These are phyloP conservation scores for Cytidiella melzeri DNA, from an alignment of 768 basidiomycete species.

Conservation along the genomic window DNA sequence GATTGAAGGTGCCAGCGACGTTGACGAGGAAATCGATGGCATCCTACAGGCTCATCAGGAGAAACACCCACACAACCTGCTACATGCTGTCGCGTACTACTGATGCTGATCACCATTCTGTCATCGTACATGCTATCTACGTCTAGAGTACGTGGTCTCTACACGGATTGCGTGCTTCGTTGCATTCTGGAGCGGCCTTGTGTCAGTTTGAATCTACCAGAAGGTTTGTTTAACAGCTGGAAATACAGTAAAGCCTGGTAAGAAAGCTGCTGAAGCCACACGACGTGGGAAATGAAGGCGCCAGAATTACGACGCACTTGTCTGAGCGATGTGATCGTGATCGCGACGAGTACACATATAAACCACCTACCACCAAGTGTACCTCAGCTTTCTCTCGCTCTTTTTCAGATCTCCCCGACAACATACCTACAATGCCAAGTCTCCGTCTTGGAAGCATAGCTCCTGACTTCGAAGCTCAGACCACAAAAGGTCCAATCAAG, in stretches of 20 bases:
- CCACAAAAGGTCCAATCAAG: conserved; percentile 79
- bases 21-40: conserved; percentile 86
- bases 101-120: conserved; percentile 30
- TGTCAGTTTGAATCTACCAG: not conserved
- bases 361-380: conserved; percentile 1
- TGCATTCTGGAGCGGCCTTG: not conserved
- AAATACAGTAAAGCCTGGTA: not conserved
- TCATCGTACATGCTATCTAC: not conserved
- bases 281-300: conserved; percentile 61
- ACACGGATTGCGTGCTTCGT: conserved; percentile 10
- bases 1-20: conserved; percentile 82
- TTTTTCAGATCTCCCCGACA: not conserved
- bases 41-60: conserved; percentile 85
- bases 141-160: not conserved
- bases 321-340: conserved; percentile 5
- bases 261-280: not conserved
- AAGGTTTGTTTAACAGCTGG: not conserved
- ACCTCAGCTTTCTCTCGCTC: not conserved
- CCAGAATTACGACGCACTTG: conserved; percentile 32
- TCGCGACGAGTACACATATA: conserved; percentile 14
- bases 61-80: conserved; percentile 83
- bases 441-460: conserved; percentile 84
- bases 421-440: conserved; percentile 28
- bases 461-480: conserved; percentile 88
- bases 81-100: conserved; percentile 91